A percentile compares a stretch with the other conserved stretches of the same genome.
Conservation (phyloP, 2,329 filamentous ascomycete genomes). For the Paecilomyces fulvus region DNA sequence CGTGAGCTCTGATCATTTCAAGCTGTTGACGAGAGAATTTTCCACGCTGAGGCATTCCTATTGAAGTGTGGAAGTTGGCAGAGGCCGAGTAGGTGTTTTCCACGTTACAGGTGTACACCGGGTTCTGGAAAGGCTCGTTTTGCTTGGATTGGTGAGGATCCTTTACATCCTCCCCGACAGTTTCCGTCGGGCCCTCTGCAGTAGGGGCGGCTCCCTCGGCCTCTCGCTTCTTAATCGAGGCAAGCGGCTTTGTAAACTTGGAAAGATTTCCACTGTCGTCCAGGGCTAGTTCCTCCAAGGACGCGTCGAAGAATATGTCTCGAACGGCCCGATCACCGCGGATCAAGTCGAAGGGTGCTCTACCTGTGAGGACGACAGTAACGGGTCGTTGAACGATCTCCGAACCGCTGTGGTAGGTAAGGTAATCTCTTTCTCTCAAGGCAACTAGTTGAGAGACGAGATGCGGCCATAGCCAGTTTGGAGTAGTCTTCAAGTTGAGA, state of each 20-base stretch:
- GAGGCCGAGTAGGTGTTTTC: constrained; percentile 5
- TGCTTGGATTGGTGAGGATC: neutral
- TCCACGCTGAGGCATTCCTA: constrained; percentile 10
- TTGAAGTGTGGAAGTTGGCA: constrained; percentile 6
- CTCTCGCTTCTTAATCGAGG: neutral
- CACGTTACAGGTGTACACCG: neutral
- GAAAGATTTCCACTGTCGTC: neutral
- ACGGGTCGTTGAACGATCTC: constrained; percentile 13
- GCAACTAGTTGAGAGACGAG: constrained; percentile 12
- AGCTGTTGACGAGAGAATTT: constrained; percentile 12
- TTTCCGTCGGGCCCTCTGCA: neutral
- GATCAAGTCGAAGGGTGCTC: constrained; percentile 1
- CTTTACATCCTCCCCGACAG: neutral
- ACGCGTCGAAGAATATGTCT: constrained; percentile 9
- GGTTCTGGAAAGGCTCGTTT: neutral
- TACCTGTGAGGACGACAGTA: constrained; percentile 16
- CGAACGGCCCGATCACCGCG: neutral
- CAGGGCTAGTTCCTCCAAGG: constrained; percentile 6
- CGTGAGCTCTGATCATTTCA: constrained; percentile 10
- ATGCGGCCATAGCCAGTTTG: constrained; percentile 9
- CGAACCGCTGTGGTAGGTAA: constrained; percentile 15
- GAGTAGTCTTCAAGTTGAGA: constrained; percentile 14
- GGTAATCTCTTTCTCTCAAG: constrained; percentile 13
- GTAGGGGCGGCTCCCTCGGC: neutral
- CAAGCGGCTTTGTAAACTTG: neutral